Evolutionary conservation across 2,329 filamentous ascomycete species (phyloP).

Genomic region (Pseudonectria buxi): DNA sequence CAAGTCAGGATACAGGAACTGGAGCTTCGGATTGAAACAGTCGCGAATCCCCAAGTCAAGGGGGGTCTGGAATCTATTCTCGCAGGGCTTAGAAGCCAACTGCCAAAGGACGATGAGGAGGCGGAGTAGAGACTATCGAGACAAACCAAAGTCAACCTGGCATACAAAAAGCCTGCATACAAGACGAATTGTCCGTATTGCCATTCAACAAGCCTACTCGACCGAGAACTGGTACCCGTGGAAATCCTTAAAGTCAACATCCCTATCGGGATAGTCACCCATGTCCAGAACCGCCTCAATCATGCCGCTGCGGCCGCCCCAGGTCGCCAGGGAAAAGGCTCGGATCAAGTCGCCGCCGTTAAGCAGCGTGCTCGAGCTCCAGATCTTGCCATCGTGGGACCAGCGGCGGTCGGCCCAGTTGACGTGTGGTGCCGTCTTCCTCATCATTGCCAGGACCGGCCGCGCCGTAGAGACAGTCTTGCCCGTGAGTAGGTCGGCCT

Average conservation of each 20-base stretch:
- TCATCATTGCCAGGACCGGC: slow-evolving; percentile 19
- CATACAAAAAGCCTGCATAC: too few relatives aligned
- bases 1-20: too few relatives aligned
- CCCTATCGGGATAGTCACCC: slow-evolving; percentile 22
- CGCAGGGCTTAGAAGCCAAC: too few relatives aligned
- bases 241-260: slow-evolving; percentile 29
- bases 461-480: slow-evolving; percentile 33
- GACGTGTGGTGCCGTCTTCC: slow-evolving; percentile 19
- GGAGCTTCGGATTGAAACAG: too few relatives aligned
- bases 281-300: slow-evolving; percentile 12
- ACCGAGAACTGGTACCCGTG: too few relatives aligned
- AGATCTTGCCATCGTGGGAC: slow-evolving; percentile 29
- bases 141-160: too few relatives aligned
- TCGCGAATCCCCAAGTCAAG: too few relatives aligned
- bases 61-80: too few relatives aligned
- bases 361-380: slow-evolving; percentile 28
- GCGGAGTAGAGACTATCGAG: too few relatives aligned
- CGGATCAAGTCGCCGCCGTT: slow-evolving; percentile 30
- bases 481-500: slow-evolving; percentile 29
- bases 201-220: too few relatives aligned
- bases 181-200: too few relatives aligned
- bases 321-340: slow-evolving; percentile 22
- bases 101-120: too few relatives aligned
- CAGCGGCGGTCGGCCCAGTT: slow-evolving; percentile 34
- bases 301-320: slow-evolving; percentile 19